These are phyloP conservation scores for Pinus albicaulis DNA, from an alignment of 75 land plant species.

Conservation along the genomic window DNA sequence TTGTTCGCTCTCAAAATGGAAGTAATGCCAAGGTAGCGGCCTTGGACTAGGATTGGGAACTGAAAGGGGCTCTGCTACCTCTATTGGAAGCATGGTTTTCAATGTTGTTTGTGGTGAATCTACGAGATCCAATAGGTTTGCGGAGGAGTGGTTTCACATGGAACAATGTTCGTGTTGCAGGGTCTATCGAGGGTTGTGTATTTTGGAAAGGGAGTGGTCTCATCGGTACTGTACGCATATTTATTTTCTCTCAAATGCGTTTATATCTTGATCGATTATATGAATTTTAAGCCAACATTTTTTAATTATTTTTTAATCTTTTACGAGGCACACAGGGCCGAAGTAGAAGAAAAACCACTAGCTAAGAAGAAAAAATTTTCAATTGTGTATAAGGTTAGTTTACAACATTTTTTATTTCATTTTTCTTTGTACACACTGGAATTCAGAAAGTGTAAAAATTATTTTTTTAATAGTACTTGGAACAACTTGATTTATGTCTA, in stretches of 20 bases:
- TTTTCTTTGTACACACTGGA: neutral
- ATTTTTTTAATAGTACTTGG: neutral
- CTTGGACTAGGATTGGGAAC: too few species aligned
- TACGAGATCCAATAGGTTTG: constrained; percentile 84
- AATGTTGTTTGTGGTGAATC: constrained; percentile 3
- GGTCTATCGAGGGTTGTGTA: constrained; percentile 35
- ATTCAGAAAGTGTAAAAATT: neutral
- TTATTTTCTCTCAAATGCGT: neutral
- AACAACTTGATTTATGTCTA: neutral
- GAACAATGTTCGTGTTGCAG: constrained; percentile 34
- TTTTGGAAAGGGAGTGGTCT: constrained; percentile 44
- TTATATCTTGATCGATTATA: neutral
- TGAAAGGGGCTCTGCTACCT: too few species aligned
- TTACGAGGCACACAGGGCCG: constrained; percentile 45
- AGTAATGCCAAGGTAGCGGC: too few species aligned
- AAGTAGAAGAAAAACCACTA: constrained; percentile 74
- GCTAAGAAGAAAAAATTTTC: constrained; percentile 71
- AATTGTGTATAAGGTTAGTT: constrained; percentile 76
- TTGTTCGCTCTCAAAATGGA: too few species aligned
- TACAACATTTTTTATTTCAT: neutral
- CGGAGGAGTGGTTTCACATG: constrained; percentile 53
- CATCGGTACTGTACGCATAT: constrained; percentile 50
- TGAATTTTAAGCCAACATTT: neutral
- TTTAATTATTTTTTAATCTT: neutral
- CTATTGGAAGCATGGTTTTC: too few species aligned